Evolutionary conservation across 371 early-diverging fungal species (phyloP).

Genomic region (Mucor lusitanicus): DNA sequence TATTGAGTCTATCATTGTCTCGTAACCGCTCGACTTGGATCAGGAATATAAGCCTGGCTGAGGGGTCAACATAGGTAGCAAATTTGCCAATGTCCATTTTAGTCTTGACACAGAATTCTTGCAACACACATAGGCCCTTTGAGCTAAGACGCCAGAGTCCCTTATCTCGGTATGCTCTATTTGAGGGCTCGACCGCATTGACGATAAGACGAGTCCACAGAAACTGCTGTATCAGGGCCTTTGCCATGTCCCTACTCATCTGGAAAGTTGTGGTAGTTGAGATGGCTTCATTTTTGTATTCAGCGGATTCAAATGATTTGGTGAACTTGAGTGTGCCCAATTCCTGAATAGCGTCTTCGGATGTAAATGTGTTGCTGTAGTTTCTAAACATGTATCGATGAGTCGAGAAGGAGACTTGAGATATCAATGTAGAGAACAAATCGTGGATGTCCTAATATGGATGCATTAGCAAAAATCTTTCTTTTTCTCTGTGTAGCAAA

Average conservation of each 20-base stretch:
- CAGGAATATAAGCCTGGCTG: constrained; percentile 4
- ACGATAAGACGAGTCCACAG: constrained; percentile 56
- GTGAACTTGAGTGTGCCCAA: constrained; percentile 34
- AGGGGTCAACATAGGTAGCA: not conserved
- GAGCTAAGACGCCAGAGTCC: constrained; percentile 57
- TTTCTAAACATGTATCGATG: constrained; percentile 39
- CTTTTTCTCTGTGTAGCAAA: not conserved
- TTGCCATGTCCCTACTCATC: constrained; percentile 65
- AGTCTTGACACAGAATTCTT: constrained; percentile 30
- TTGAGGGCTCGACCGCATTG: constrained; percentile 50
- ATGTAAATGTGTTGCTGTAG: constrained; percentile 46
- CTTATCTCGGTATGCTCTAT: constrained; percentile 52
- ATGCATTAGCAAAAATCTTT: not conserved
- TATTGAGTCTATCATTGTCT: constrained; percentile 19
- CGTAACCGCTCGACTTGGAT: constrained; percentile 12
- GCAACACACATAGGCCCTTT: constrained; percentile 62
- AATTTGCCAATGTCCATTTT: constrained; percentile 4
- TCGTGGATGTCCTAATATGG: constrained; percentile 24
- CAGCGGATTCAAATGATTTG: constrained; percentile 40
- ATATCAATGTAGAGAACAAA: constrained; percentile 21
- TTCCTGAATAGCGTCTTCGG: constrained; percentile 48
- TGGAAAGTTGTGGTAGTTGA: constrained; percentile 58
- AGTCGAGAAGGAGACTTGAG: constrained; percentile 3
- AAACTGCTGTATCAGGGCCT: constrained; percentile 62
- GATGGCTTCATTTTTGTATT: constrained; percentile 31